Evolutionary conservation across 2,329 filamentous ascomycete genomes (phyloP), one percentile per base, ranked within the genome.

Genomic region (Aspergillus tubingensis): DNA sequence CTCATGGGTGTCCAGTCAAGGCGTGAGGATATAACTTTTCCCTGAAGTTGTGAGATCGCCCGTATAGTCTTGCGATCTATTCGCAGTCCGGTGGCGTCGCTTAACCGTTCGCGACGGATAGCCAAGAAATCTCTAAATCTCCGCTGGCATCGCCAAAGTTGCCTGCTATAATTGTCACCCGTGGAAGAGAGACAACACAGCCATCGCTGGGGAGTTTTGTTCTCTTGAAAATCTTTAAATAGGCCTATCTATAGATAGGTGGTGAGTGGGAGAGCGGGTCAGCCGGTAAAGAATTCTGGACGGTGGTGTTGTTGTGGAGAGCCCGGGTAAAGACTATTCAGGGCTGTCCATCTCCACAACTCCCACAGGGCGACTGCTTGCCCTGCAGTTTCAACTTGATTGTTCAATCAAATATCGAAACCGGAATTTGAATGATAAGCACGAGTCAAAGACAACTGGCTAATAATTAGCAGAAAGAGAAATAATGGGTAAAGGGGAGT

Each of bases 1-100:
- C 27, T 41, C 23, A 23, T 53, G 13, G 13, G 3, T 27, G 51
- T 21, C 51, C n/a, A 53, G 17, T 44, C 1, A 44, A 44, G 17
- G 13, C 5, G 10, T 10, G n/a, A 54, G 52, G 52, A 44, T 54
- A 54, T 54, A 39, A 54, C 52, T 54, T 54, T 54, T 54, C 52
- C 52, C 39, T 30, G 52, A 4, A 13, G 11, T 36, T 36, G 32
- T 36, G 32, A 36, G 11, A 36, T 36, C 32, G 32, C 32, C 32
- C 32, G 32, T 36, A 36, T 36, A 36, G 32, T 36, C 32, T 13
- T 36, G 32, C 8, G 32, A 36, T 23, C 32, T 36, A 32, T 21
- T 53, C 13, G 36, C 36, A 36, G 19, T 19, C 32, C 10, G 32
- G 32, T 15, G 19, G 32, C 52, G 44, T 44, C 38, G 41, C 23